These are phyloP conservation scores for Lotmaria passim DNA, from an alignment of 208 protist species.

Conservation along the genomic window DNA sequence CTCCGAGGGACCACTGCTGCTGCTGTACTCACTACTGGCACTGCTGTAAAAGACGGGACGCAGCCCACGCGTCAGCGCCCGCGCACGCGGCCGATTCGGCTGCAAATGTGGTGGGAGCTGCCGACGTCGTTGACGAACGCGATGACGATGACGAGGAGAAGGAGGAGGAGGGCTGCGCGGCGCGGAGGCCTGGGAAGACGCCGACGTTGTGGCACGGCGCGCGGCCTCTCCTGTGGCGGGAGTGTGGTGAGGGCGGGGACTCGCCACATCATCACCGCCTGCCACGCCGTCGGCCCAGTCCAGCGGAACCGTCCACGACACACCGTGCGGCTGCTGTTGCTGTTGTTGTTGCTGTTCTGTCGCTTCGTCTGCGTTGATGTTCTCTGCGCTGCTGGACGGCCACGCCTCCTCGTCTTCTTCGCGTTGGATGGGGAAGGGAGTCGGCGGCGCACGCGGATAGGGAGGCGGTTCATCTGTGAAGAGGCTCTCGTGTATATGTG, in stretches of 20 bases:
- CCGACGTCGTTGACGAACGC: not conserved
- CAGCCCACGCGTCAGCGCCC: slow-evolving; percentile 27
- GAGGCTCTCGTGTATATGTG: not conserved
- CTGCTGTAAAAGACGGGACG: slow-evolving; percentile 18
- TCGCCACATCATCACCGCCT: not conserved
- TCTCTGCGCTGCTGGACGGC: not conserved
- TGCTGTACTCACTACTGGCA: slow-evolving; percentile 11
- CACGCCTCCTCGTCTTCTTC: not conserved
- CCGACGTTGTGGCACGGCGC: not conserved
- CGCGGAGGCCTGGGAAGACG: not conserved
- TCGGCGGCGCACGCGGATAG: not conserved
- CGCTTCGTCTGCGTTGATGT: not conserved
- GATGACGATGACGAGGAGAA: not conserved
- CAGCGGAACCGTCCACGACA: slow-evolving; percentile 33
- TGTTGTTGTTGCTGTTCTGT: not conserved
- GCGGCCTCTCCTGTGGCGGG: not conserved
- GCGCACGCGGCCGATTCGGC: slow-evolving; percentile 21
- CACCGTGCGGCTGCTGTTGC: slow-evolving; percentile 2
- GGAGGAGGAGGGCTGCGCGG: no score
- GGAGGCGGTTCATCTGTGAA: slow-evolving; percentile 1
- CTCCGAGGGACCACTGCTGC: not conserved
- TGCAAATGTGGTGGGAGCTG: slow-evolving; percentile 26
- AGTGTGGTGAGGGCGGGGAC: not conserved
- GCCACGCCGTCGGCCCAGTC: not conserved
- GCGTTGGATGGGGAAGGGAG: not conserved